phyloP scores from a whole-genome alignment of 176 grass and related monocot species.

The Zoysia japonica region DNA sequence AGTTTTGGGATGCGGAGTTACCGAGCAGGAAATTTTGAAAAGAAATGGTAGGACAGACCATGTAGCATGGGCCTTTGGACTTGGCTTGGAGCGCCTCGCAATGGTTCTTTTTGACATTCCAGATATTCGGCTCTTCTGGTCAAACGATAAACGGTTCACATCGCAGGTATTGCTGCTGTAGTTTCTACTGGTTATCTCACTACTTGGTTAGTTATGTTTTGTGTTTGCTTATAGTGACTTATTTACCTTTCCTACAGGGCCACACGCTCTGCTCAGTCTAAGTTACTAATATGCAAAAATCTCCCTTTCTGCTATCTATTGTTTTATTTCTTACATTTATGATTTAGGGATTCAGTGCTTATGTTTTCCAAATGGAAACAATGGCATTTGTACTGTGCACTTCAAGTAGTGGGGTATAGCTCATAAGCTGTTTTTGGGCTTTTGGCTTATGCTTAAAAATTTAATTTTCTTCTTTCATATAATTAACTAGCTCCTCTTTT shows the following conservation, averaged over 20 bases:
- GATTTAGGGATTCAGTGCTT: background rate
- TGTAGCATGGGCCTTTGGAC: slow-evolving; percentile 94
- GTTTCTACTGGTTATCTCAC: slow-evolving; percentile 11
- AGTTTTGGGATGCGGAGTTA: slow-evolving; percentile 95
- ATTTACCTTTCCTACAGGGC: background rate
- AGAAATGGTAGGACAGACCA: slow-evolving; percentile 74
- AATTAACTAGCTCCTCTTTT: slow-evolving; percentile 17
- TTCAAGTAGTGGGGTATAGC: background rate
- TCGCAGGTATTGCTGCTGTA: slow-evolving; percentile 64
- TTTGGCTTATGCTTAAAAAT: slow-evolving; percentile 11
- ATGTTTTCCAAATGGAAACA: slow-evolving; percentile 6
- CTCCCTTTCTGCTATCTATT: background rate
- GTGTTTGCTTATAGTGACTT: background rate
- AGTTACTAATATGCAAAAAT: background rate
- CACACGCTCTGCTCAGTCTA: background rate
- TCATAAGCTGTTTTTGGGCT: slow-evolving; percentile 14
- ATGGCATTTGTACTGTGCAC: background rate
- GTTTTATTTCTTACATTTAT: background rate
- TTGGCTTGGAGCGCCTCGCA: slow-evolving; percentile 86
- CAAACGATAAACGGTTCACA: slow-evolving; percentile 81
- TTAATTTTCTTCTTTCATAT: background rate
- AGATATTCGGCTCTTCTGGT: slow-evolving; percentile 89
- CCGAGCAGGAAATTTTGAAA: slow-evolving; percentile 82
- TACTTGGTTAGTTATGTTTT: background rate
- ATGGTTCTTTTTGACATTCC: slow-evolving; percentile 94